Conservation (phyloP, 1,139 yeast species). For the Saccharomyces hybrid region DNA sequence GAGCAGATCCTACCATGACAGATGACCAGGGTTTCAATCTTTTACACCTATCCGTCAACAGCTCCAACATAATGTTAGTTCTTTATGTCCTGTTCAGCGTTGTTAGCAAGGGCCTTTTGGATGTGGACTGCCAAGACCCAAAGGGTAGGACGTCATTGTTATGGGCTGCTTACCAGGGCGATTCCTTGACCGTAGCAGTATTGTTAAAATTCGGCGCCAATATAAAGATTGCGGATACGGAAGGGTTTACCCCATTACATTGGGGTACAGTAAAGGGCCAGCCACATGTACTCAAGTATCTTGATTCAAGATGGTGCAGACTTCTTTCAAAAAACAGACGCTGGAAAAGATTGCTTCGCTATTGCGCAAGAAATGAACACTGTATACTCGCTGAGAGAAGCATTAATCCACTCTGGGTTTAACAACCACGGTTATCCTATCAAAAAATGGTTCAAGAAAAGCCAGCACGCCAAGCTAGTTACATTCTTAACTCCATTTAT, state of each 20-base stretch:
- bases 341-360: slow-evolving; percentile 60
- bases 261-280: slow-evolving; percentile 87
- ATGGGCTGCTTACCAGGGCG: slow-evolving; percentile 98
- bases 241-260: slow-evolving; percentile 80
- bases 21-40: slow-evolving; percentile 84
- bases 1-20: slow-evolving; percentile 61
- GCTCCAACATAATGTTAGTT: slow-evolving; percentile 82
- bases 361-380: slow-evolving; percentile 81
- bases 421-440: slow-evolving; percentile 35
- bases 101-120: slow-evolving; percentile 36
- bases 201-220: slow-evolving; percentile 72
- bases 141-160: slow-evolving; percentile 72
- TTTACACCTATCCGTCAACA: slow-evolving; percentile 78
- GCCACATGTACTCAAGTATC: slow-evolving; percentile 51
- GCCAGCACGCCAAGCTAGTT: slow-evolving; percentile 46
- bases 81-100: slow-evolving; percentile 52
- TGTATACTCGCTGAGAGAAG: slow-evolving; percentile 42
- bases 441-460: slow-evolving; percentile 31
- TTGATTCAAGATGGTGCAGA: slow-evolving; percentile 71
- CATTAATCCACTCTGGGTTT: slow-evolving; percentile 52
- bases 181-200: slow-evolving; percentile 66
- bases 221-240: slow-evolving; percentile 52
- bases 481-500: slow-evolving; percentile 58
- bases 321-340: slow-evolving; percentile 53
- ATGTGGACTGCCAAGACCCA: slow-evolving; percentile 63